Evolutionary conservation across 2,329 filamentous ascomycete genomes (phyloP).

Genomic region (Botrytis fragariae): DNA sequence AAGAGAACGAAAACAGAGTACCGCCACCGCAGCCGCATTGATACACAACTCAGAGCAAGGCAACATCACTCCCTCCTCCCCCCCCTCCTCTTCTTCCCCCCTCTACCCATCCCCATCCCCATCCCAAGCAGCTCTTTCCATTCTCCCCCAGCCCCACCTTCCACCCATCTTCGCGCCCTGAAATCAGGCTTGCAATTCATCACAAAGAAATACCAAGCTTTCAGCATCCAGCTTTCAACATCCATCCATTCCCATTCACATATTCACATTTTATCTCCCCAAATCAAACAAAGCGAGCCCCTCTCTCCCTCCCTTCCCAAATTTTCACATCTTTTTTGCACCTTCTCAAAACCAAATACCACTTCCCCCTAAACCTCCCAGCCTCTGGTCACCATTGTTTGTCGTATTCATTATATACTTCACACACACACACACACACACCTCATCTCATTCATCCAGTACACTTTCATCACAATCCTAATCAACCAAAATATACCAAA

Average conservation of each 20-base stretch:
- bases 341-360: not conserved
- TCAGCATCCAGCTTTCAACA: not conserved
- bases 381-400: not conserved
- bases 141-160: not conserved
- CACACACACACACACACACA: not conserved
- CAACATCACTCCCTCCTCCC: no score
- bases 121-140: accelerated
- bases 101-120: accelerated
- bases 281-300: not conserved
- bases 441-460: not conserved
- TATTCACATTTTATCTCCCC: not conserved
- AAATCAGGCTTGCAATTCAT: not conserved
- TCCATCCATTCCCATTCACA: not conserved
- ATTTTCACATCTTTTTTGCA: not conserved
- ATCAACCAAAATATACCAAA: not conserved
- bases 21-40: no score
- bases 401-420: not conserved
- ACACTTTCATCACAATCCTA: not conserved
- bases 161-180: no score
- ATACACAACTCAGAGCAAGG: no score
- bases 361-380: not conserved
- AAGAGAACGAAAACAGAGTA: no score
- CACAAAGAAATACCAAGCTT: not conserved
- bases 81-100: no score
- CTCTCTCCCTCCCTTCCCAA: not conserved